phyloP scores from a whole-genome alignment of 225 moss, liverwort and hornwort genomes.

The Thuidium tamariscinum region DNA sequence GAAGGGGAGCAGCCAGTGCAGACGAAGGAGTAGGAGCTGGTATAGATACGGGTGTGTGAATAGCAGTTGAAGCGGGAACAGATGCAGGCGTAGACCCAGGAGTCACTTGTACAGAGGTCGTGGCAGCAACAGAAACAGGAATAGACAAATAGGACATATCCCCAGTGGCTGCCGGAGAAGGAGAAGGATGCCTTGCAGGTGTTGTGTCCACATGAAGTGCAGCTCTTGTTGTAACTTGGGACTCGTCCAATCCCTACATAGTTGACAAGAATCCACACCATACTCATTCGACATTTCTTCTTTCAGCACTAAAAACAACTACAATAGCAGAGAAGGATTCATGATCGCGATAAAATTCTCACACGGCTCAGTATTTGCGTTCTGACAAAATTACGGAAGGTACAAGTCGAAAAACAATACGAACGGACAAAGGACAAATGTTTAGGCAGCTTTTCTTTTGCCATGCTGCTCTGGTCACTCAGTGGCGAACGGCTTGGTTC shows the following conservation, averaged over 20 bases:
- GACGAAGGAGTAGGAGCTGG: slow-evolving; percentile 16
- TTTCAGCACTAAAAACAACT: background rate
- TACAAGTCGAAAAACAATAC: background rate
- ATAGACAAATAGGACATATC: slow-evolving; percentile 26
- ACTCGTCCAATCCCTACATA: slow-evolving; percentile 59
- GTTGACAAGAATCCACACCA: background rate
- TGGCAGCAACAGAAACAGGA: slow-evolving; percentile 33
- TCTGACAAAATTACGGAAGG: background rate
- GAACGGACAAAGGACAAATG: background rate
- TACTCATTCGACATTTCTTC: background rate
- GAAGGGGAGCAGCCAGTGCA: slow-evolving; percentile 21
- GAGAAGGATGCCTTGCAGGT: slow-evolving; percentile 49
- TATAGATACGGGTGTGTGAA: slow-evolving; percentile 11
- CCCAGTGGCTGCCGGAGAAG: slow-evolving; percentile 22
- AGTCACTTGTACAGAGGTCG: slow-evolving; percentile 23
- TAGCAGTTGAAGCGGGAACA: slow-evolving; percentile 8
- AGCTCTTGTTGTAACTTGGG: slow-evolving; percentile 40
- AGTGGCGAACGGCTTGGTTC: background rate
- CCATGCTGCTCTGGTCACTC: background rate
- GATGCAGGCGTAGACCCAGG: slow-evolving; percentile 23
- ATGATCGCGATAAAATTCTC: background rate
- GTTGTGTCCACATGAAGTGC: slow-evolving; percentile 44
- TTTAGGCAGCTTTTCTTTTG: background rate
- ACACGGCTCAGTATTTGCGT: background rate
- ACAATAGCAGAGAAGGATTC: background rate